Evolutionary conservation across 371 early-diverging fungal genomes (phyloP).

Genomic region (Circinella minor): DNA sequence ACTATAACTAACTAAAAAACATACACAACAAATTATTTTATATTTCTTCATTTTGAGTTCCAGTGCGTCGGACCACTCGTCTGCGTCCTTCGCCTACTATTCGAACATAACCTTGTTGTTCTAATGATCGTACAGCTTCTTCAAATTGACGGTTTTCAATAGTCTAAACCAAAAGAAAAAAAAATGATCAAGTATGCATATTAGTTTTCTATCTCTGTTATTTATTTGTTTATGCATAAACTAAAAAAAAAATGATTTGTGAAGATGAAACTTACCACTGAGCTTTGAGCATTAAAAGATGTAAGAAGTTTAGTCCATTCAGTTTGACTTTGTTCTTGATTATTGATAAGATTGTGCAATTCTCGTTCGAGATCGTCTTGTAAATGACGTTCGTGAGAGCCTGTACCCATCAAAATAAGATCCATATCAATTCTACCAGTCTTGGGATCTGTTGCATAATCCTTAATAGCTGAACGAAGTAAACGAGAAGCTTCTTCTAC

Average conservation of each 20-base stretch:
- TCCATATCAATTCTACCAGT: slow-evolving; percentile 99
- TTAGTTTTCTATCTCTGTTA: background rate
- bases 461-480: slow-evolving; percentile 92
- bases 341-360: slow-evolving; percentile 42
- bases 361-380: slow-evolving; percentile 55
- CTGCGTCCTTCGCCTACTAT: slow-evolving; percentile 46
- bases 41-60: slow-evolving; percentile 2
- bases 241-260: background rate
- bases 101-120: slow-evolving; percentile 39
- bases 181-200: background rate
- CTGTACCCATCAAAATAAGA: slow-evolving; percentile 90
- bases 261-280: slow-evolving; percentile 46
- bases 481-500: slow-evolving; percentile 88
- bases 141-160: slow-evolving; percentile 45
- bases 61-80: slow-evolving; percentile 26
- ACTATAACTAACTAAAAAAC: slow-evolving; percentile 2
- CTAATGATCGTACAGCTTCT: slow-evolving; percentile 39
- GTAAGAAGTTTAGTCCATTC: slow-evolving; percentile 45
- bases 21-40: background rate
- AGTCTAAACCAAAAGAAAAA: slow-evolving; percentile 27
- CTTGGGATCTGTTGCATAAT: slow-evolving; percentile 96
- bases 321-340: slow-evolving; percentile 38
- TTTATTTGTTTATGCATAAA: background rate
- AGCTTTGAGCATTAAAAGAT: slow-evolving; percentile 57
- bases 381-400: slow-evolving; percentile 58